Base-by-base conservation (phyloP, 352 stramenopile genomes). In the Phytophthora meadii region DNA sequence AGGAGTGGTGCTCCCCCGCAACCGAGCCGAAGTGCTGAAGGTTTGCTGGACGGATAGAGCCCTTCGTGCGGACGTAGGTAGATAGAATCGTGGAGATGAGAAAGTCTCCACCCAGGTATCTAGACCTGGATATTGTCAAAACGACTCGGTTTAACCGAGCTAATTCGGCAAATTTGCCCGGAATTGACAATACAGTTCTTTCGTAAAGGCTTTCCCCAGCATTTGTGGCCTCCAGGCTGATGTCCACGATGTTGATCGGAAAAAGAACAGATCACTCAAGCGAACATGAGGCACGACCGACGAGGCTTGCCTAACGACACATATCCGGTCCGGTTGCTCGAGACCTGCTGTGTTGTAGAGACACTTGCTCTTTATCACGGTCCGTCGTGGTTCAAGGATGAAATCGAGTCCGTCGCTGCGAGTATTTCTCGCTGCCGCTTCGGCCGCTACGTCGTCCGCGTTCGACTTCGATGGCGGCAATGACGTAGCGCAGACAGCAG, bases 381-480 rank as follows among this genome's bases (percentile, higher is more conserved):
- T 19, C 19, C 19, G 19, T 19, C 19, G 19, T 19, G 19, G 19
- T 19, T 19, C 19, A 19, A 19, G 19, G 17, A 64, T 64, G 56
- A 56, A 37, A 30, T 17, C 22, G 10, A 40, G 56, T 24, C 32
- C 45, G 17, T 8, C 22, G 19, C 37, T 22, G 6, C 7, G 30
- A 34, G 30, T 41, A 4, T 34, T 50, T 25, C 39, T 68, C 6
- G 42, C 42, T 30, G 51, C 60, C 17, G 36, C 41, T 14, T 54
- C 55, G 36, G 51, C 22, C 11, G 51, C 22, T 7, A 49, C 60
- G 14, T 61, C 59, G 10, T 48, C 51, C 15, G 51, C 60, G 41
- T 46, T 68, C 3, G 51, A 68, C 51, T 68, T 68, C 7, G 32
- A 19, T 24, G 34, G 42, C 11, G 25, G 42, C 10, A 68, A 62